Evolutionary conservation across 2,329 filamentous ascomycete genomes (phyloP).

Genomic region (Didymellaceae sp.): DNA sequence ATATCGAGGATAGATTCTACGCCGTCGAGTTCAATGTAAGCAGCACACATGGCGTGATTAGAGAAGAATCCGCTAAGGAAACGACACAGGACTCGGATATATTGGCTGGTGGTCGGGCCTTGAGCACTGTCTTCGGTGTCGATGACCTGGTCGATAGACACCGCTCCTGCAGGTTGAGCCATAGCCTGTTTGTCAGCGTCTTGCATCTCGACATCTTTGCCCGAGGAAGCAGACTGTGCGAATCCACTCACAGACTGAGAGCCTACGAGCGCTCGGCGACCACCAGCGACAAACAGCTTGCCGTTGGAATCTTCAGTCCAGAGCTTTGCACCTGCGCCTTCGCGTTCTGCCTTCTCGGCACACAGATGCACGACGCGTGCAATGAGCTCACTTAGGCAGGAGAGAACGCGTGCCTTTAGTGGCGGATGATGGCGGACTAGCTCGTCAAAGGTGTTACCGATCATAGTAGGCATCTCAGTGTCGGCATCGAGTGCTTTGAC

Average conservation of each 20-base stretch:
- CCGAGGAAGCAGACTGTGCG: slow-evolving; percentile 20
- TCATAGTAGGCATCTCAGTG: slow-evolving; percentile 70
- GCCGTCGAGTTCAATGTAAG: slow-evolving; percentile 79
- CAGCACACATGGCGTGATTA: slow-evolving; percentile 73
- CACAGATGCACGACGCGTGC: slow-evolving; percentile 79
- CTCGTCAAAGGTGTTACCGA: slow-evolving; percentile 91
- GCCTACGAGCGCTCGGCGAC: slow-evolving; percentile 53
- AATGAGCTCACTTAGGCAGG: slow-evolving; percentile 88
- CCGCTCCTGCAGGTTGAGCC: slow-evolving; percentile 25
- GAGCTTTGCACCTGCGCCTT: slow-evolving; percentile 80
- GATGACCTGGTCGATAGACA: slow-evolving; percentile 49
- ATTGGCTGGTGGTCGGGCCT: slow-evolving; percentile 66
- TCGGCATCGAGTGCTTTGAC: slow-evolving; percentile 83
- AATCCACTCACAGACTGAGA: slow-evolving; percentile 46
- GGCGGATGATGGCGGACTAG: slow-evolving; percentile 90
- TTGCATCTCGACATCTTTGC: slow-evolving; percentile 67
- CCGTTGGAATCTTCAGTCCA: slow-evolving; percentile 67
- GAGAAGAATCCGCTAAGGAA: slow-evolving; percentile 81
- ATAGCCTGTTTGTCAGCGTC: slow-evolving; percentile 51
- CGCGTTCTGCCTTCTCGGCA: slow-evolving; percentile 69
- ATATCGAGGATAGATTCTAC: slow-evolving; percentile 86
- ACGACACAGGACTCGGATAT: slow-evolving; percentile 75
- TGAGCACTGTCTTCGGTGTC: slow-evolving; percentile 59
- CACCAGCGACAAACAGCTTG: slow-evolving; percentile 65
- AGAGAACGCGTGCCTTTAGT: slow-evolving; percentile 79